These are phyloP conservation scores for Orobanche coerulescens DNA, from an alignment of 257 asterid genomes.

Conservation along the genomic window DNA sequence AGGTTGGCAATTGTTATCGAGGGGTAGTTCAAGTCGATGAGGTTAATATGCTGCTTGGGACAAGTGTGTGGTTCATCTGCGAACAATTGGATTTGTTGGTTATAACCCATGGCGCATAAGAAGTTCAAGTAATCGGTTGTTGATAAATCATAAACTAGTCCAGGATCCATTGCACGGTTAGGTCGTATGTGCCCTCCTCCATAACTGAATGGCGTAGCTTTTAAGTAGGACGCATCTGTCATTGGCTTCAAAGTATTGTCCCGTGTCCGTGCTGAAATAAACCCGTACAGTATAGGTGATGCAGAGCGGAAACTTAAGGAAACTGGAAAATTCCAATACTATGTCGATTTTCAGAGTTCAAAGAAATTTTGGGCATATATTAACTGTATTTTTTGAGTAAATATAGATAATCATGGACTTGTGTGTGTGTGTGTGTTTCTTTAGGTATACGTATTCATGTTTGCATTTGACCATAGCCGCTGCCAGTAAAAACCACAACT, in stretches of 20 bases:
- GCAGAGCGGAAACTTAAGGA: too few species aligned
- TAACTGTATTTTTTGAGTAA: too few species aligned
- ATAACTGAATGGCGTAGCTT: constrained; percentile 71
- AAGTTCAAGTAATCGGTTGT: constrained; percentile 49
- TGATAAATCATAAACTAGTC: constrained; percentile 64
- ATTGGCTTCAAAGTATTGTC: constrained; percentile 52
- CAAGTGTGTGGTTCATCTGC: constrained; percentile 34
- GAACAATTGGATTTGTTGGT: constrained; percentile 35
- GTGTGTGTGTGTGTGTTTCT: too few species aligned
- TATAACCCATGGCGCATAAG: constrained; percentile 61
- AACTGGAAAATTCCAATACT: too few species aligned
- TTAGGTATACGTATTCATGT: too few species aligned
- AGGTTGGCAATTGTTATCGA: constrained; percentile 73
- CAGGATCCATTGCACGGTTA: constrained; percentile 92
- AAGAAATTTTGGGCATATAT: too few species aligned
- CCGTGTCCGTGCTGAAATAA: constrained; percentile 52
- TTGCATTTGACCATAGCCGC: too few species aligned
- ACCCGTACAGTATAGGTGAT: too few species aligned
- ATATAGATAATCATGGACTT: too few species aligned
- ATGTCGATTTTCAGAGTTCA: too few species aligned
- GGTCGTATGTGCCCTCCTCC: constrained; percentile 91
- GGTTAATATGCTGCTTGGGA: constrained; percentile 26
- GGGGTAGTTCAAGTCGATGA: constrained; percentile 69
- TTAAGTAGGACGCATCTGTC: constrained; percentile 39
- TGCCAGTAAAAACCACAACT: too few species aligned